Evolutionary conservation across 179 eudicot species (phyloP).

Genomic region (Corrigiola litoralis): DNA sequence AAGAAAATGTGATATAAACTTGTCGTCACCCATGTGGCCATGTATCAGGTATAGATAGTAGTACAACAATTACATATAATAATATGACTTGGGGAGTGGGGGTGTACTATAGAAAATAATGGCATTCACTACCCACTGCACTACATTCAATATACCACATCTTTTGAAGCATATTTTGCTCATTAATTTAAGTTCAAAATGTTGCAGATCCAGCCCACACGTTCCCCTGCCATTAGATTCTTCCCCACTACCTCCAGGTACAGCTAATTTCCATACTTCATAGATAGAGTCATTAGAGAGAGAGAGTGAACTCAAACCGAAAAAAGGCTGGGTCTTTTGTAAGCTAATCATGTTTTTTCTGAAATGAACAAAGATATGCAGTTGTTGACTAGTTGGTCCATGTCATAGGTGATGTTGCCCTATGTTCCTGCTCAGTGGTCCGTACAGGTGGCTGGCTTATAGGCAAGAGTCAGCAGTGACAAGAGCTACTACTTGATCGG

Average conservation of each 20-base stretch:
- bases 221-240: conserved; percentile 31
- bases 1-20: too few relatives aligned
- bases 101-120: background rate
- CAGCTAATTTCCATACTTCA: conserved; percentile 25
- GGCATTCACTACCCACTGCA: conserved; percentile 21
- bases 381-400: background rate
- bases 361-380: background rate
- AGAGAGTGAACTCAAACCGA: background rate
- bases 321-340: background rate
- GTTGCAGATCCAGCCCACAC: conserved; percentile 46
- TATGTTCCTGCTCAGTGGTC: background rate
- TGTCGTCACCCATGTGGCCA: too few relatives aligned
- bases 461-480: background rate
- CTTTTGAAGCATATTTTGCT: conserved; percentile 14
- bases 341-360: background rate
- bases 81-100: background rate
- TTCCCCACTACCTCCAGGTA: conserved; percentile 20
- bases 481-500: too few relatives aligned
- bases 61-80: background rate
- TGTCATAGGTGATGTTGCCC: background rate
- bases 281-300: conserved; percentile 18
- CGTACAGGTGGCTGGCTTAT: background rate
- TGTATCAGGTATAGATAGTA: too few relatives aligned
- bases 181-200: conserved; percentile 41
- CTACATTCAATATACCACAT: conserved; percentile 20